A percentile compares a stretch with the other conserved stretches of the same genome.
Evolutionary conservation across 2,329 filamentous ascomycete species (phyloP).

Genomic region (Verruconis gallopava): DNA sequence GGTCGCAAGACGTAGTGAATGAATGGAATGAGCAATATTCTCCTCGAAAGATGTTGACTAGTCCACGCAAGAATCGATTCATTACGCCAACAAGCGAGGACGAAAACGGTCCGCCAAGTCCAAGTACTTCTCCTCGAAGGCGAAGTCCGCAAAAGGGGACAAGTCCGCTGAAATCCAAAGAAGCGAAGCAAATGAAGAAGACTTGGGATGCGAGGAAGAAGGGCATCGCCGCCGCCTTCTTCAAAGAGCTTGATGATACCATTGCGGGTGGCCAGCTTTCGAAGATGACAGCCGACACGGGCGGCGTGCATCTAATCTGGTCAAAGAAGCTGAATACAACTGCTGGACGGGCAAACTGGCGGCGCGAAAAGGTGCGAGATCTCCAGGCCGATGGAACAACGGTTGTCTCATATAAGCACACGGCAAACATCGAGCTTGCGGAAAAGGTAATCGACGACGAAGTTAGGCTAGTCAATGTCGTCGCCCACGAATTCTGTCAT

Average conservation of each 20-base stretch:
- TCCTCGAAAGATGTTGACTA: conserved; percentile 34
- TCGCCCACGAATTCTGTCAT: conserved; percentile 97
- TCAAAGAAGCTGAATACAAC: conserved; percentile 68
- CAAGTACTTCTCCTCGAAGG: conserved; percentile 7
- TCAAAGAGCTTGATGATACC: conserved; percentile 52
- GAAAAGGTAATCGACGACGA: conserved; percentile 75
- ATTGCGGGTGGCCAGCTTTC: conserved; percentile 50
- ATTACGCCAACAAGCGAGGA: not conserved
- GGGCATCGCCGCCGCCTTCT: conserved; percentile 48
- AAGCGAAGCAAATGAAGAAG: conserved; percentile 6
- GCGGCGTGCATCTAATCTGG: conserved; percentile 62
- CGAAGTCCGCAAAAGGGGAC: conserved; percentile 7
- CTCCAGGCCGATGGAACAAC: conserved; percentile 12
- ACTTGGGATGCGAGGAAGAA: conserved; percentile 51
- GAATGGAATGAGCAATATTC: conserved; percentile 53
- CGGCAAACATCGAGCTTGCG: conserved; percentile 74
- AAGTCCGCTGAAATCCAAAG: conserved; percentile 3
- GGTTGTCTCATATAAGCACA: conserved; percentile 34
- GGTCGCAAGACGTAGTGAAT: conserved; percentile 45
- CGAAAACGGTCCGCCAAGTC: conserved; percentile 4
- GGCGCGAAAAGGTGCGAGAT: conserved; percentile 21
- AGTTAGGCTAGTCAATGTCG: conserved; percentile 66
- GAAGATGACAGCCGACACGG: conserved; percentile 46
- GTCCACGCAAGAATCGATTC: conserved; percentile 20
- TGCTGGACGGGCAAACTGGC: conserved; percentile 48